phyloP scores from a whole-genome alignment of 2,329 filamentous ascomycete genomes.

The Colletotrichum musae region DNA sequence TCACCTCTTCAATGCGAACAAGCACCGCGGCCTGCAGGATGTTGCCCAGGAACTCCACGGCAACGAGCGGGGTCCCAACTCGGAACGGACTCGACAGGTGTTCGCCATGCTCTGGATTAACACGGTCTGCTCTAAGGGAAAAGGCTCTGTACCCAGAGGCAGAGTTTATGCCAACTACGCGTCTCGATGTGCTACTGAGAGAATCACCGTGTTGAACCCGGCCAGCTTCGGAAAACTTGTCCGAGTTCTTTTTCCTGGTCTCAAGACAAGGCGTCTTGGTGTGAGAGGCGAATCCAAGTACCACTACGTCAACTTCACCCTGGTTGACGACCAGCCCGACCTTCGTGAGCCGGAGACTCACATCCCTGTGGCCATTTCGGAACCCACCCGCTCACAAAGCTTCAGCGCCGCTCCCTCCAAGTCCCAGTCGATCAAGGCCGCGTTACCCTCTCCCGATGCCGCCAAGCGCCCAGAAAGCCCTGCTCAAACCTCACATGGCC shows the following conservation, averaged over 20 bases:
- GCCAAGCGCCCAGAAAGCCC: conserved; percentile 41
- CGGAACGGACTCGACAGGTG: conserved; percentile 86
- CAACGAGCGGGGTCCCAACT: conserved; percentile 84
- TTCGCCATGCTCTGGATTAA: conserved; percentile 93
- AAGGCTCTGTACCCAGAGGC: conserved; percentile 90
- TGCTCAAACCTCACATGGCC: conserved; percentile 42
- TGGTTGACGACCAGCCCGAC: conserved; percentile 71
- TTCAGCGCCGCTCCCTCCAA: conserved; percentile 62
- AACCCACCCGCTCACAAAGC: conserved; percentile 62
- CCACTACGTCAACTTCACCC: conserved; percentile 84
- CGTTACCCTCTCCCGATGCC: conserved; percentile 49
- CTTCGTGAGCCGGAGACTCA: conserved; percentile 60
- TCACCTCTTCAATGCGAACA: conserved; percentile 79
- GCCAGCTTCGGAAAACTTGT: conserved; percentile 98
- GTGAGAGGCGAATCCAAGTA: conserved; percentile 98
- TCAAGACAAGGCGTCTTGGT: conserved; percentile 92
- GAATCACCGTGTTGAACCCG: conserved; percentile 95
- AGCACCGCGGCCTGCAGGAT: conserved; percentile 76
- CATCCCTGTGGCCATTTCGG: conserved; percentile 64
- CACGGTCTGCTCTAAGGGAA: conserved; percentile 79
- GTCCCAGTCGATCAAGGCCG: conserved; percentile 39
- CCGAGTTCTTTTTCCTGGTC: conserved; percentile 93
- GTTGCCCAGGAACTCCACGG: conserved; percentile 83
- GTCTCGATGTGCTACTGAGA: conserved; percentile 90
- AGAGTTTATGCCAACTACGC: conserved; percentile 97